Conservation (phyloP, 768 basidiomycete species). For the Cystobasidium onofrii region DNA sequence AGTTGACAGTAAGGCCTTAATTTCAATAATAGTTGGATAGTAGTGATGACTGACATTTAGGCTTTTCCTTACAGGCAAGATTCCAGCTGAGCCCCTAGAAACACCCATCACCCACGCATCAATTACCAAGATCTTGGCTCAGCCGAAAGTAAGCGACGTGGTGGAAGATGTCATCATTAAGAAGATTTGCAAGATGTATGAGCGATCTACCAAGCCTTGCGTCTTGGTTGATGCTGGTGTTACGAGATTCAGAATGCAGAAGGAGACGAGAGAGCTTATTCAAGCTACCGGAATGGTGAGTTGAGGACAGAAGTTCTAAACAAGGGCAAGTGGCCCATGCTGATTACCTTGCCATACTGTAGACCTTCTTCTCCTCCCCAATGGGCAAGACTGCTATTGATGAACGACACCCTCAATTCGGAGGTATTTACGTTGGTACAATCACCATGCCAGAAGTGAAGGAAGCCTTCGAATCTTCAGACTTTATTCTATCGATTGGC, state of each 20-base stretch:
- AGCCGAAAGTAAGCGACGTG: constrained; percentile 30
- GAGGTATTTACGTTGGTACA: constrained; percentile 68
- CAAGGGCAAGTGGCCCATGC: not conserved
- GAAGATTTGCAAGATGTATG: constrained; percentile 60
- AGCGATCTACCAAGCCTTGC: constrained; percentile 57
- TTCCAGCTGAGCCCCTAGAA: constrained; percentile 60
- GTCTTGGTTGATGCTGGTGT: constrained; percentile 73
- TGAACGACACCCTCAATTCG: constrained; percentile 64
- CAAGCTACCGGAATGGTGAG: constrained; percentile 54
- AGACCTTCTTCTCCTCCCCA: constrained; percentile 39
- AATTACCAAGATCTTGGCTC: constrained; percentile 44
- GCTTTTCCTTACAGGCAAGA: constrained; percentile 37
- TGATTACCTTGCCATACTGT: not conserved
- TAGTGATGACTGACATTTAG: not conserved
- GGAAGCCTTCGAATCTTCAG: constrained; percentile 64
- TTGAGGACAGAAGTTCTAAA: no score
- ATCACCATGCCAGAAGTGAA: constrained; percentile 61
- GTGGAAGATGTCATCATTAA: constrained; percentile 63
- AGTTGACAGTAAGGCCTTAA: constrained; percentile 52
- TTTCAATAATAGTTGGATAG: no score
- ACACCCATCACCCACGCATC: constrained; percentile 48
- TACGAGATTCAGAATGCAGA: constrained; percentile 59
- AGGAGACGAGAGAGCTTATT: constrained; percentile 59
- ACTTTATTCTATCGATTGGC: constrained; percentile 61
- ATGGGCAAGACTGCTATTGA: constrained; percentile 63